These are phyloP conservation scores for Claviceps sp. DNA, from an alignment of 2,329 filamentous ascomycete genomes.

Conservation along the genomic window DNA sequence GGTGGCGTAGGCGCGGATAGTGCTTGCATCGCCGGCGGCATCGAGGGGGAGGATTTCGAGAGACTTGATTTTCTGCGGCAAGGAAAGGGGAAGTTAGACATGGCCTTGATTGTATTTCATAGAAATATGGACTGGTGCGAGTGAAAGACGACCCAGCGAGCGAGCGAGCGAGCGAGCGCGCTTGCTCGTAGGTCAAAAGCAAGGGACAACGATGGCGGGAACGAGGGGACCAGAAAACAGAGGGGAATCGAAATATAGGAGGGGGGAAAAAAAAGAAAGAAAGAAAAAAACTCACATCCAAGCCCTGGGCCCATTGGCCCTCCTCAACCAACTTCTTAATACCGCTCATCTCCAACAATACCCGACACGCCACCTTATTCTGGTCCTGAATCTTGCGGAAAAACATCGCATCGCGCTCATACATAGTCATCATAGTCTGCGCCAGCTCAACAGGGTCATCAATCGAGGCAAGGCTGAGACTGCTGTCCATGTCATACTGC, in stretches of 20 bases:
- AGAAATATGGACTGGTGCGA: no score
- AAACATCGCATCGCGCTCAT: constrained; percentile 48
- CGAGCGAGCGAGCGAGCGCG: no score
- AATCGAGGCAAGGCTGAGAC: constrained; percentile 46
- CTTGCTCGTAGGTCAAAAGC: no score
- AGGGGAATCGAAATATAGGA: not conserved
- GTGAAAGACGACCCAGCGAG: no score
- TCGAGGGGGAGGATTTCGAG: constrained; percentile 71
- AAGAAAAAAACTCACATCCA: constrained; percentile 39
- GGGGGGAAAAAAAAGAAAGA: not conserved
- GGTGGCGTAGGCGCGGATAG: constrained; percentile 67
- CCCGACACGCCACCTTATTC: constrained; percentile 42
- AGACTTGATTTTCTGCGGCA: constrained; percentile 50
- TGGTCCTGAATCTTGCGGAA: constrained; percentile 42
- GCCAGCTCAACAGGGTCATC: constrained; percentile 48
- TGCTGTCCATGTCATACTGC: constrained; percentile 29
- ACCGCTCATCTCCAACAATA: constrained; percentile 46
- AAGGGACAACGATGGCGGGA: not conserved
- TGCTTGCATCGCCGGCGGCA: constrained; percentile 59
- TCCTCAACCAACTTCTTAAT: constrained; percentile 44
- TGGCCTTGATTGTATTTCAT: not conserved
- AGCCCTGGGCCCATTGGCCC: constrained; percentile 40
- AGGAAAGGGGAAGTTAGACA: no score
- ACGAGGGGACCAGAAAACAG: not conserved
- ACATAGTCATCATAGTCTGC: constrained; percentile 49